These are phyloP conservation scores for Colletotrichum caudatum DNA, from an alignment of 2,329 filamentous ascomycete species.

Conservation along the genomic window DNA sequence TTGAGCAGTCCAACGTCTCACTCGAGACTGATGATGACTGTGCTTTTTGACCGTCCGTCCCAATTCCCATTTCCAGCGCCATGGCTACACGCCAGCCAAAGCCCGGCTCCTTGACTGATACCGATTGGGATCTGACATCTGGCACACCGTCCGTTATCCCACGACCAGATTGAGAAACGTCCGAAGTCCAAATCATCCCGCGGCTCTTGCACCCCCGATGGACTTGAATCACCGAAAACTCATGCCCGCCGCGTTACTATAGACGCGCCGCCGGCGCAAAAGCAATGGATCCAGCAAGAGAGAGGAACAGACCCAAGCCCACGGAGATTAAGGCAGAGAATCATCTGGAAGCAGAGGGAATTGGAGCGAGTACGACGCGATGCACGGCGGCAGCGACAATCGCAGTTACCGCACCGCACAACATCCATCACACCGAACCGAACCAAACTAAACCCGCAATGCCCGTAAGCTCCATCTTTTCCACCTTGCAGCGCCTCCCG, in stretches of 20 bases:
- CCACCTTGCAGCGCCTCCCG: constrained; percentile 2
- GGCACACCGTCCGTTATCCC: constrained; percentile 31
- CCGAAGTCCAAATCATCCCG: constrained; percentile 21
- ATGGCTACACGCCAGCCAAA: constrained; percentile 24
- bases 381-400: constrained; percentile 12
- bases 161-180: constrained; percentile 31
- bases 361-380: constrained; percentile 17
- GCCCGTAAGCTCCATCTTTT: constrained; percentile 19
- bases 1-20: constrained; percentile 24
- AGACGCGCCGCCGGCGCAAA: constrained; percentile 21
- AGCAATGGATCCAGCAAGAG: constrained; percentile 12
- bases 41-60: constrained; percentile 15
- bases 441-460: constrained; percentile 5
- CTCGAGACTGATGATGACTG: constrained; percentile 19
- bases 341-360: constrained; percentile 32
- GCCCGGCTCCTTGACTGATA: constrained; percentile 26
- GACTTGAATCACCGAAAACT: constrained; percentile 13
- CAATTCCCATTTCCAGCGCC: constrained; percentile 31
- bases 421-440: constrained; percentile 9
- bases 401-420: constrained; percentile 4
- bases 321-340: constrained; percentile 26
- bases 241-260: background rate
- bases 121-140: constrained; percentile 20
- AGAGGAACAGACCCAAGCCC: constrained; percentile 8
- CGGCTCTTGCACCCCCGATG: constrained; percentile 18